These are phyloP conservation scores for Musa beccarii DNA, from an alignment of 176 grass and related monocot species.

Conservation along the genomic window DNA sequence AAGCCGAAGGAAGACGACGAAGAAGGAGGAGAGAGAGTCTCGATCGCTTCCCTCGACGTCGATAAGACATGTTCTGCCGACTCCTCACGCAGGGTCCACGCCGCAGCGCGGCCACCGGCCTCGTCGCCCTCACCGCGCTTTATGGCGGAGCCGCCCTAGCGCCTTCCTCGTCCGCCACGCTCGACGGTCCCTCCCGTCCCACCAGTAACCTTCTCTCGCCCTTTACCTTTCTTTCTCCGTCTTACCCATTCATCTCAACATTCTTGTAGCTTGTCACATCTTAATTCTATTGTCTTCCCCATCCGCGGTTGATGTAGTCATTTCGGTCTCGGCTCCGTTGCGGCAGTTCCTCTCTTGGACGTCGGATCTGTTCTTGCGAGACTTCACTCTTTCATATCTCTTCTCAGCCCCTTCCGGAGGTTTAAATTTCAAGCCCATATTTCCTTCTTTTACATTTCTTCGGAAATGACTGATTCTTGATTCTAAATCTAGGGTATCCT, in stretches of 20 bases:
- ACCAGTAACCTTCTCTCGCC: background rate
- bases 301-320: background rate
- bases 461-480: background rate
- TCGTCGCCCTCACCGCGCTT: background rate
- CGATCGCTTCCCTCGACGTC: background rate
- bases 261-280: background rate
- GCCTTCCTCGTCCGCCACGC: background rate
- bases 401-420: background rate
- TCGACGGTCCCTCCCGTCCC: background rate
- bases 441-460: background rate
- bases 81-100: background rate
- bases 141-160: background rate
- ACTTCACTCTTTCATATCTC: background rate
- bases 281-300: background rate
- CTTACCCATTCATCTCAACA: no score
- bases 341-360: background rate
- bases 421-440: background rate
- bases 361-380: background rate
- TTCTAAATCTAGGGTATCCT: constrained; percentile 10
- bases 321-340: background rate
- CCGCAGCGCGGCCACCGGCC: background rate
- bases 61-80: background rate
- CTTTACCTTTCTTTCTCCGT: background rate
- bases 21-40: background rate
- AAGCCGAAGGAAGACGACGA: no score